Percentiles rank a stretch among this genome's conserved stretches.
Evolutionary conservation across 345 rosid species (phyloP).

Genomic region (Aquilaria malaccensis): DNA sequence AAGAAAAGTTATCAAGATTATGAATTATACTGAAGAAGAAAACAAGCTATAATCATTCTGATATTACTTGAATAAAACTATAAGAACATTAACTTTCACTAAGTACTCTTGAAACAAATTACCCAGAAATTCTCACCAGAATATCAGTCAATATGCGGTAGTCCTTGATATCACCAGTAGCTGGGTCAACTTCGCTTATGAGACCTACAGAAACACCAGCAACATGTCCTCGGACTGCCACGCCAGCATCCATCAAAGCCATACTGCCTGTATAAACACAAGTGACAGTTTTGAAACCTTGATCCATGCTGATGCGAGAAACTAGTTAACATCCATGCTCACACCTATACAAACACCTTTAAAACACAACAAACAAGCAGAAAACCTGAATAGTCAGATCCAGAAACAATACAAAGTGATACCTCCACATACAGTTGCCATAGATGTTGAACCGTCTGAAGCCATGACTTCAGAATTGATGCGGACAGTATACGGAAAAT

Average conservation of each 20-base stretch:
- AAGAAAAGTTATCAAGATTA: neutral
- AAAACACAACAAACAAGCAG: conserved; percentile 4
- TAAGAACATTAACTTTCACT: too few relatives aligned
- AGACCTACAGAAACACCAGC: conserved; percentile 99
- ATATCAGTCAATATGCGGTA: conserved; percentile 90
- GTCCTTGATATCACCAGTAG: conserved; percentile 65
- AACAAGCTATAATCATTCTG: neutral
- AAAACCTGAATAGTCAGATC: neutral
- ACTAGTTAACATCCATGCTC: neutral
- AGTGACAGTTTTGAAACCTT: neutral
- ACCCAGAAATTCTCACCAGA: conserved; percentile 46
- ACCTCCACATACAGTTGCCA: conserved; percentile 99
- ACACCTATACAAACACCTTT: neutral
- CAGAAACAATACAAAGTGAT: conserved; percentile 11
- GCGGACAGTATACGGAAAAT: conserved; percentile 72
- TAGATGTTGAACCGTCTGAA: conserved; percentile 98
- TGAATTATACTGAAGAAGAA: neutral
- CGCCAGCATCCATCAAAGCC: conserved; percentile 98
- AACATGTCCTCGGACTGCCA: conserved; percentile 78
- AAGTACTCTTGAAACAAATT: too few relatives aligned
- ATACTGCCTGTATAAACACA: conserved; percentile 61
- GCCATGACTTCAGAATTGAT: conserved; percentile 96
- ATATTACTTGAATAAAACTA: neutral
- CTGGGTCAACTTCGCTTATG: conserved; percentile 66
- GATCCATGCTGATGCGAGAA: too few relatives aligned